Conservation (phyloP, 306 rosid species). For the Begonia masoniana region DNA sequence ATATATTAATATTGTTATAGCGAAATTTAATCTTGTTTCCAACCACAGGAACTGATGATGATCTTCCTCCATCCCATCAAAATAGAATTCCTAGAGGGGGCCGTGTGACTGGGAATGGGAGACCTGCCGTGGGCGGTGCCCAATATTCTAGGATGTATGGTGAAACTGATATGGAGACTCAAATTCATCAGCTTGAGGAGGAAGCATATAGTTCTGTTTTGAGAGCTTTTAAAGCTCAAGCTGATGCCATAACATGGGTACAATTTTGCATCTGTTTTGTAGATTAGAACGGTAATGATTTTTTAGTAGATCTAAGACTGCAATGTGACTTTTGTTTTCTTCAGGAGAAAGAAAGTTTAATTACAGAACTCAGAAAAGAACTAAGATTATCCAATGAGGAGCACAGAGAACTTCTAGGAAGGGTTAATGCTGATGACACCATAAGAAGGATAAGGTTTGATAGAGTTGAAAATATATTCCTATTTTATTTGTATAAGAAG, state of each 20-base stretch:
- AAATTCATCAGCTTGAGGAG: conserved; percentile 89
- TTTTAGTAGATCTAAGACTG: conserved; percentile 20
- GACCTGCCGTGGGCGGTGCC: conserved; percentile 53
- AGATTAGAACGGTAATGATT: background rate
- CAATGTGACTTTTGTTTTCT: conserved; percentile 33
- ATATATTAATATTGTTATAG: no score
- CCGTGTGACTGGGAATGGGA: conserved; percentile 70
- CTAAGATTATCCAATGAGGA: conserved; percentile 88
- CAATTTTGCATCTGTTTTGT: conserved; percentile 10
- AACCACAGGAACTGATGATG: conserved; percentile 79
- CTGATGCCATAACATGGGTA: conserved; percentile 99
- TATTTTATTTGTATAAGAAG: conserved; percentile 9
- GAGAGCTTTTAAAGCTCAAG: conserved; percentile 97
- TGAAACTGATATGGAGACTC: conserved; percentile 77
- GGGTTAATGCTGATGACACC: conserved; percentile 83
- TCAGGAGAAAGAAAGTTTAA: conserved; percentile 91
- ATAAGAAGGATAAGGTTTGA: conserved; percentile 70
- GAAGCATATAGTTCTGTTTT: conserved; percentile 93
- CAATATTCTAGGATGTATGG: conserved; percentile 66
- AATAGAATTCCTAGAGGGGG: conserved; percentile 76
- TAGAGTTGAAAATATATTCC: conserved; percentile 8
- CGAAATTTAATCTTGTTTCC: no score
- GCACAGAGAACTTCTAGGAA: conserved; percentile 83
- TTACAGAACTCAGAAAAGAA: conserved; percentile 87
- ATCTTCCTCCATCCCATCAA: conserved; percentile 77